These are phyloP conservation scores for Tetraselmis striata DNA, from an alignment of 139 green algal species.

Conservation along the genomic window DNA sequence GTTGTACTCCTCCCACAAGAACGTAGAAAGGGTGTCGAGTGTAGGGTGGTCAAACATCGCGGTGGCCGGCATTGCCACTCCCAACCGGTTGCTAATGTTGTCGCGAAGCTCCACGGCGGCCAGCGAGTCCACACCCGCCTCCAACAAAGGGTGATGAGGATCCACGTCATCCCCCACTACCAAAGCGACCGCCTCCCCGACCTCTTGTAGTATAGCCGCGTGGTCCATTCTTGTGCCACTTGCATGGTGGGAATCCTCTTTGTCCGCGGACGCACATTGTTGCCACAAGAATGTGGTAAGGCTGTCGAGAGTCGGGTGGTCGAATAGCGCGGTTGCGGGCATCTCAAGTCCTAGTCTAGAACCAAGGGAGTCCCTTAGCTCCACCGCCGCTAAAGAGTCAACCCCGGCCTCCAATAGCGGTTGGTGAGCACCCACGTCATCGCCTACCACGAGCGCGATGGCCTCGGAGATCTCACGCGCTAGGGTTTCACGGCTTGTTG, in stretches of 20 bases:
- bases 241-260: neutral
- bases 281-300: neutral
- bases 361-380: neutral
- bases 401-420: slow-evolving; percentile 19
- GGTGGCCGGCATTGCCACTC: slow-evolving; percentile 18
- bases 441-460: neutral
- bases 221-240: neutral
- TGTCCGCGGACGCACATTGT: neutral
- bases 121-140: slow-evolving; percentile 68
- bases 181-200: neutral
- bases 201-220: neutral
- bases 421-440: neutral
- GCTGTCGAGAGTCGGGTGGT: slow-evolving; percentile 2
- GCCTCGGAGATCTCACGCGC: neutral
- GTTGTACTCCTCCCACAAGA: slow-evolving; percentile 1
- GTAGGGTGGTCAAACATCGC: slow-evolving; percentile 16
- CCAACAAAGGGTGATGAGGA: slow-evolving; percentile 65
- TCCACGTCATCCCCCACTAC: slow-evolving; percentile 18
- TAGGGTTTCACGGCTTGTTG: neutral
- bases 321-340: neutral
- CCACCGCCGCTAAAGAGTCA: slow-evolving; percentile 18
- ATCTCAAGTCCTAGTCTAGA: neutral
- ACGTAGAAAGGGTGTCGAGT: neutral
- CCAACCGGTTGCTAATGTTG: slow-evolving; percentile 31
- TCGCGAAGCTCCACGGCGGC: slow-evolving; percentile 73